phyloP scores from a whole-genome alignment of 139 green algal genomes.

The Picochlorum sp. region DNA sequence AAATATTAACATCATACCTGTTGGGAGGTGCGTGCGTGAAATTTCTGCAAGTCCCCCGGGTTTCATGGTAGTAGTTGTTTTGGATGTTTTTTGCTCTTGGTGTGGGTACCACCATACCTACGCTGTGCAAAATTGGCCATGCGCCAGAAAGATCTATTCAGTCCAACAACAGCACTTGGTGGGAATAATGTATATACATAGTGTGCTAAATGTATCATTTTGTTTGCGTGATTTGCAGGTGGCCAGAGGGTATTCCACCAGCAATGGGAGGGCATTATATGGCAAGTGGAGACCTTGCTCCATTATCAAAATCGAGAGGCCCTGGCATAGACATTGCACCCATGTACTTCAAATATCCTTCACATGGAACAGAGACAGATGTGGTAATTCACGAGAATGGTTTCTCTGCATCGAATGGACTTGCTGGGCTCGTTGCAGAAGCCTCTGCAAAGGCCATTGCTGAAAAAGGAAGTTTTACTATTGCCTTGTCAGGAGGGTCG shows the following conservation, averaged over 20 bases:
- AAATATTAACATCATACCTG: background rate
- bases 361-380: constrained; percentile 12
- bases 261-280: constrained; percentile 87
- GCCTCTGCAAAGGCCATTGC: constrained; percentile 47
- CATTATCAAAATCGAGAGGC: constrained; percentile 54
- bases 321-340: constrained; percentile 37
- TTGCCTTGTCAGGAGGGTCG: constrained; percentile 73
- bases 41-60: too few species aligned
- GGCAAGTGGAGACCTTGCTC: constrained; percentile 50
- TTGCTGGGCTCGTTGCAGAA: constrained; percentile 14
- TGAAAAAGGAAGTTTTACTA: constrained; percentile 61
- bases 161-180: too few species aligned
- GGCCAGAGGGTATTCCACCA: constrained; percentile 64
- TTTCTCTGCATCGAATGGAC: constrained; percentile 5
- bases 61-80: too few species aligned
- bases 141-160: too few species aligned
- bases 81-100: too few species aligned
- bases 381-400: constrained; percentile 26
- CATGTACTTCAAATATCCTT: constrained; percentile 56
- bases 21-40: too few species aligned
- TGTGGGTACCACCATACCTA: too few species aligned
- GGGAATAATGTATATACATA: too few species aligned
- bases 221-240: too few species aligned
- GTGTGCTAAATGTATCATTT: too few species aligned
- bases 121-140: background rate